Base-by-base conservation (phyloP, 176 grass and related monocot genomes). In the Carex littledalei region DNA sequence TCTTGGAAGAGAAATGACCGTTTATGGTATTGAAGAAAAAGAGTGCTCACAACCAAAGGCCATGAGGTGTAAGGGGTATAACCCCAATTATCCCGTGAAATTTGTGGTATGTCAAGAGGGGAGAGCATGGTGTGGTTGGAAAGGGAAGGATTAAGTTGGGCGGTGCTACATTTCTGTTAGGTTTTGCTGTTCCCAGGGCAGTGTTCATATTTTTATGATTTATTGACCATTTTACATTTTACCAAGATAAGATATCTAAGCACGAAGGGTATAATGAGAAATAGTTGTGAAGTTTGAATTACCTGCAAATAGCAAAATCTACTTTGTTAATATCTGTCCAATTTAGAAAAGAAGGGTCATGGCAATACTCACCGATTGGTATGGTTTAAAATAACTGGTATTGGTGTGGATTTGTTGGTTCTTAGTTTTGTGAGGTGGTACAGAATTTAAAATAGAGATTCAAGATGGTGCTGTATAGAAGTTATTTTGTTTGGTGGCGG, bases 381-480 rank as follows among this genome's bases (percentile, higher is more conserved):
- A 18, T 56, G 26, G 50, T 32, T 50, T 57, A 57, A 32, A 57
- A 32, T 78, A 78, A 29, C 56, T 78, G 79, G 79, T 83, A 68
- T 83, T 18, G 22, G 81, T 67, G 62, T 83, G 71, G 58, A 64
- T 79, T 76, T 78, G 37, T 62, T 32, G 57, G n/a, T 62, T 56
- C 37, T 32, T 13, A 13, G 65, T 74, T 62, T 43, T 57, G 10
- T 49, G 76, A 67, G 31, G 68, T 22, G 22, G 31, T 69, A 63
- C 53, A 61, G 13, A 58, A 21, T 85, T 76, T 37, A 52, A 66
- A 39, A 86, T 78, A 78, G 52, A 78, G 50, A 18, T 79, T 35
- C 8, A 78, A 63, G 70, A 67, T 90, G 76, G 76, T 82, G 73
- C 68, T 93, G 90, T 89, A 92, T 89, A 95, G 84, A 89, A 87